A percentile compares a stretch with the other conserved stretches of the same genome.
phyloP scores from a whole-genome alignment of 306 rosid genomes.

The Casuarina equisetifolia region DNA sequence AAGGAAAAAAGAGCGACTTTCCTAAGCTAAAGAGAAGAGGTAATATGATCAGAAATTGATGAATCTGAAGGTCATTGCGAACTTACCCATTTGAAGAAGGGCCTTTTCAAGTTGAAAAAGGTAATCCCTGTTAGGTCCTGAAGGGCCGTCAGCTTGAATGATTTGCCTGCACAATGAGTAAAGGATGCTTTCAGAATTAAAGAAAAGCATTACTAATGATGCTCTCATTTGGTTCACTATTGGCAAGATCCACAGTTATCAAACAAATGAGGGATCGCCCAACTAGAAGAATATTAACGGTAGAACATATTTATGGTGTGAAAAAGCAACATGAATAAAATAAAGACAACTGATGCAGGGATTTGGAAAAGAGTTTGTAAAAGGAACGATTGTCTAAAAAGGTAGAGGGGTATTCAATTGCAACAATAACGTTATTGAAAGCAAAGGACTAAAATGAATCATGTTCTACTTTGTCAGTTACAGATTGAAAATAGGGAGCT shows the following conservation, averaged over 20 bases:
- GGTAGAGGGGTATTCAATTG: no score
- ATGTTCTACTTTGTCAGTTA: not conserved
- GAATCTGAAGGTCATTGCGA: not conserved
- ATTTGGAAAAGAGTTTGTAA: not conserved
- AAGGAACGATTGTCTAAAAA: no score
- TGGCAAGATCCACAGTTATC: no score
- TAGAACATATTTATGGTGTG: not conserved
- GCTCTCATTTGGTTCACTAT: no score
- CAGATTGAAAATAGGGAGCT: not conserved
- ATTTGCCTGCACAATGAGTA: conserved; percentile 56
- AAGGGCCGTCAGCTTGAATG: conserved; percentile 70
- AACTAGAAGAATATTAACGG: conserved; percentile 8
- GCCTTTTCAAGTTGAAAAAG: conserved; percentile 81
- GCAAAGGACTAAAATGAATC: not conserved
- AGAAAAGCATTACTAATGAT: no score
- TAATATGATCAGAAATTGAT: conserved; percentile 1
- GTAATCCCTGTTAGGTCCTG: conserved; percentile 91
- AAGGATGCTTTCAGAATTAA: not conserved
- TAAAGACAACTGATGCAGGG: not conserved
- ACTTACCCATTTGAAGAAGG: conserved; percentile 65
- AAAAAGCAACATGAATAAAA: not conserved
- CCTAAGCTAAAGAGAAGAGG: conserved; percentile 11
- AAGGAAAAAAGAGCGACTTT: not conserved
- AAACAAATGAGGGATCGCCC: not conserved
- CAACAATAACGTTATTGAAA: not conserved